phyloP scores from a whole-genome alignment of 2,329 filamentous ascomycete genomes.

The Ustulina deusta region DNA sequence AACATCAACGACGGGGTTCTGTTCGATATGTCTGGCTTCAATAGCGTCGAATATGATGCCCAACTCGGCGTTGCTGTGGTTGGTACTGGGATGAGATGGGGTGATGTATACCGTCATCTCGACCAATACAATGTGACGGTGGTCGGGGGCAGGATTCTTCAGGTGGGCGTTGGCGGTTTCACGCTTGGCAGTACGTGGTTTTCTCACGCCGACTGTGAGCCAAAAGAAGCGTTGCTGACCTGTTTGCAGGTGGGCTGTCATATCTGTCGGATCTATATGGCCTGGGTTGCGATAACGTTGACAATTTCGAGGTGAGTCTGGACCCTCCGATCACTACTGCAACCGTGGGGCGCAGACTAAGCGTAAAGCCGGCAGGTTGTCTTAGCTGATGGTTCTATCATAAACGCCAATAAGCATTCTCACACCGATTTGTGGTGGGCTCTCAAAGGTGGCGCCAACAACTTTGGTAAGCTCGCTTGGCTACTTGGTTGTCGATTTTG shows the following conservation, averaged over 20 bases:
- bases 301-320: slow-evolving; percentile 44
- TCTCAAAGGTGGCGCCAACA: slow-evolving; percentile 48
- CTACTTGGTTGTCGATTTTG: not conserved
- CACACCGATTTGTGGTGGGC: slow-evolving; percentile 47
- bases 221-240: slow-evolving; percentile 27
- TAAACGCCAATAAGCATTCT: slow-evolving; percentile 44
- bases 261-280: slow-evolving; percentile 45
- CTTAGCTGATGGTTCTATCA: slow-evolving; percentile 48
- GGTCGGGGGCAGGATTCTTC: slow-evolving; percentile 44
- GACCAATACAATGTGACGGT: slow-evolving; percentile 46
- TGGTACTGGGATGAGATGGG: slow-evolving; percentile 45
- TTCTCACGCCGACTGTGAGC: not conserved
- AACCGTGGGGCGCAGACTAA: slow-evolving; percentile 18
- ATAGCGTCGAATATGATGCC: slow-evolving; percentile 42
- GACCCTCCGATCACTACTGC: slow-evolving; percentile 1
- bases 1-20: slow-evolving; percentile 46
- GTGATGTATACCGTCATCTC: slow-evolving; percentile 43
- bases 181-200: slow-evolving; percentile 41
- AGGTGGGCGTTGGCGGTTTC: slow-evolving; percentile 47
- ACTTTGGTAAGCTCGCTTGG: slow-evolving; percentile 44
- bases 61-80: slow-evolving; percentile 39
- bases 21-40: slow-evolving; percentile 42
- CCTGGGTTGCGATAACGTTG: slow-evolving; percentile 46
- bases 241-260: slow-evolving; percentile 42
- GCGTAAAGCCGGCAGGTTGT: slow-evolving; percentile 44